phyloP scores from a whole-genome alignment of 331 rosid species.

The Phaseolus coccineus region DNA sequence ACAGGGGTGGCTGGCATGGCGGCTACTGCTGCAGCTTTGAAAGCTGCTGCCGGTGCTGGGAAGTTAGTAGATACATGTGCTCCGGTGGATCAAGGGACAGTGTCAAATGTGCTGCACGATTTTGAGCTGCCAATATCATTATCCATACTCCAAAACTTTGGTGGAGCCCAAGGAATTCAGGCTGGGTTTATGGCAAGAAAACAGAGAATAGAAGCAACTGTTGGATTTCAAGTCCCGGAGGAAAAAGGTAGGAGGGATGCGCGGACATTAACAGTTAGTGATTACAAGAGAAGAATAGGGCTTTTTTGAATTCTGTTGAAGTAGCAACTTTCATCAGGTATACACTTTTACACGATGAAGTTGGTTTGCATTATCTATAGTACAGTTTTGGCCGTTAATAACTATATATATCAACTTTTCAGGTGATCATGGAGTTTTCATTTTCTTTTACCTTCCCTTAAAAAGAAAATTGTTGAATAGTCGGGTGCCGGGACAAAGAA shows the following conservation, averaged over 20 bases:
- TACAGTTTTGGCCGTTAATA: constrained; percentile 9
- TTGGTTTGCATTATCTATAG: constrained; percentile 19
- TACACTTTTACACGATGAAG: constrained; percentile 3
- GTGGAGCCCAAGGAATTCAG: constrained; percentile 83
- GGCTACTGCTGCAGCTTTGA: constrained; percentile 85
- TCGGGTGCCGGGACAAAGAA: not conserved
- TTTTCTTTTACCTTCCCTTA: not conserved
- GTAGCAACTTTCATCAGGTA: constrained; percentile 22
- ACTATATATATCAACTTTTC: constrained; percentile 18
- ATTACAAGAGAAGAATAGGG: constrained; percentile 92
- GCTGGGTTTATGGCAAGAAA: constrained; percentile 79
- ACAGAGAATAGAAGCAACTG: constrained; percentile 76
- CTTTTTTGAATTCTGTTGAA: constrained; percentile 65
- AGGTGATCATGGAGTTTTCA: constrained; percentile 13
- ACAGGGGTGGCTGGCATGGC: constrained; percentile 61
- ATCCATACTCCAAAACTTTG: constrained; percentile 73
- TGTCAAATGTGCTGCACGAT: constrained; percentile 72
- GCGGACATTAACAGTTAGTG: constrained; percentile 75
- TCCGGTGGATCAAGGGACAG: constrained; percentile 92
- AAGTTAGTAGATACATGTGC: constrained; percentile 91
- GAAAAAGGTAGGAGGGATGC: constrained; percentile 78
- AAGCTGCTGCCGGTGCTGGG: constrained; percentile 96
- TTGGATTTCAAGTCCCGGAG: constrained; percentile 79
- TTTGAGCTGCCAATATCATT: constrained; percentile 93
- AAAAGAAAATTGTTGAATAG: not conserved